Evolutionary conservation across 2,329 filamentous ascomycete genomes (phyloP).

Genomic region (Trichoderma sp.): DNA sequence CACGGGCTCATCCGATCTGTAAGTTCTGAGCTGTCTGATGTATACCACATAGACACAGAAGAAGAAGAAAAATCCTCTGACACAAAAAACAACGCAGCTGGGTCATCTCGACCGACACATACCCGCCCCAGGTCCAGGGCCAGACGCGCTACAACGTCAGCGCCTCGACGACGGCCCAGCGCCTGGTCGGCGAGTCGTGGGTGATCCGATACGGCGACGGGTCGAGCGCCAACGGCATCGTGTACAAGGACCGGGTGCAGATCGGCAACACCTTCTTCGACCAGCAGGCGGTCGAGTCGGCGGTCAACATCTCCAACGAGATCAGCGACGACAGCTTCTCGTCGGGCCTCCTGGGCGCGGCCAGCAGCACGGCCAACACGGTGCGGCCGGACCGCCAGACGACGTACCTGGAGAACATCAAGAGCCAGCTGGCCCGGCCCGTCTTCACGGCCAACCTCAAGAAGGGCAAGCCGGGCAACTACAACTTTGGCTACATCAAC

Average conservation of each 20-base stretch:
- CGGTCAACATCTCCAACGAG: conserved; percentile 55
- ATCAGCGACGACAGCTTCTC: conserved; percentile 43
- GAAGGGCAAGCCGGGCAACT: conserved; percentile 41
- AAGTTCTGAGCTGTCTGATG: conserved; percentile 28
- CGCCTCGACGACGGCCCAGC: conserved; percentile 47
- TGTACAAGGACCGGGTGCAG: conserved; percentile 66
- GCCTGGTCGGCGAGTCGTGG: conserved; percentile 53
- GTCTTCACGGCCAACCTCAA: conserved; percentile 45
- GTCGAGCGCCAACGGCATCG: conserved; percentile 62
- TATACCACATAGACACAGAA: too few relatives aligned
- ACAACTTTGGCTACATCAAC: conserved; percentile 56
- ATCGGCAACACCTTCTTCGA: conserved; percentile 62
- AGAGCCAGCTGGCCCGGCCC: conserved; percentile 35
- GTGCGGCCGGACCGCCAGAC: conserved; percentile 38
- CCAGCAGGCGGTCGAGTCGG: conserved; percentile 67
- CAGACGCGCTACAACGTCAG: conserved; percentile 61
- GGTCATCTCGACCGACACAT: conserved; percentile 65
- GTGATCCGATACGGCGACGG: conserved; percentile 67
- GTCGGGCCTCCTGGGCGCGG: conserved; percentile 44
- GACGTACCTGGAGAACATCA: conserved; percentile 45
- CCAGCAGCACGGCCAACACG: conserved; percentile 40
- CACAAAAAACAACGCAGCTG: conserved; percentile 55
- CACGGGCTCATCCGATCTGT: conserved; percentile 59
- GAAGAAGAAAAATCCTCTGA: neutral
- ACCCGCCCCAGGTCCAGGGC: conserved; percentile 49